Evolutionary conservation across 192 early-diverging fungal genomes (phyloP), one percentile per base, ranked within the genome.

Genomic region (Jimgerdemannia flammicorona): DNA sequence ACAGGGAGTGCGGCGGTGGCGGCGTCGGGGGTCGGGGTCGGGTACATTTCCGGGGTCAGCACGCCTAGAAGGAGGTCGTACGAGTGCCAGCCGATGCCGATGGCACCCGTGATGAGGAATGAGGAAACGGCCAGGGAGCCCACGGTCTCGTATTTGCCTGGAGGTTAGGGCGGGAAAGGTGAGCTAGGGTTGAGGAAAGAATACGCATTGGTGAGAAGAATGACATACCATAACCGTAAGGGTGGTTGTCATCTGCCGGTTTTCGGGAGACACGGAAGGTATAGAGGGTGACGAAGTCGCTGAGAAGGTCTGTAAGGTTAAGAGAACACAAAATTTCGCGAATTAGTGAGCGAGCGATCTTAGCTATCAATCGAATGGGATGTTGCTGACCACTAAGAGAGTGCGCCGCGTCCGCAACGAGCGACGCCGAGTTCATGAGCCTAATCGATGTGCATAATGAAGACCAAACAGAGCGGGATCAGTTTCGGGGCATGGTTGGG

Each of bases 351-450:
- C 20, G 29, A 29, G 29, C 29, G 3, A 68, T 68, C 29, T 49
- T 10, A 14, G 18, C 40, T 80, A 9, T 19, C 69, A 17, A 29
- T 29, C 29, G 1, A 29, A 29, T 59, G 0, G 8, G 49, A 59
- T 59, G 18, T n/a, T 70, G 64, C 29, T 76, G 80, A 90, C 90
- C 87, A 76, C 75, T 92, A 63, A 95, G 72, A 42, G 93, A 94
- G 81, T 95, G 94, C 3, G 87, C 87, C 2, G 92, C 94, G 68
- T 96, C 94, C 0, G 94, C 94, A 29, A 96, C 63, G 64, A 96
- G 80, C 4, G 93, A 89, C 10, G 93, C 91, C 20, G 91, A 92
- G 83, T 93, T 92, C 83, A 90, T 86, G 11, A 84, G 39, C 81
- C 85, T 85, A 43, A 59, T 59, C 29, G 29, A 59, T 2, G 14